phyloP scores from a whole-genome alignment of 225 moss, liverwort and hornwort genomes.

The Straminergon stramineum region DNA sequence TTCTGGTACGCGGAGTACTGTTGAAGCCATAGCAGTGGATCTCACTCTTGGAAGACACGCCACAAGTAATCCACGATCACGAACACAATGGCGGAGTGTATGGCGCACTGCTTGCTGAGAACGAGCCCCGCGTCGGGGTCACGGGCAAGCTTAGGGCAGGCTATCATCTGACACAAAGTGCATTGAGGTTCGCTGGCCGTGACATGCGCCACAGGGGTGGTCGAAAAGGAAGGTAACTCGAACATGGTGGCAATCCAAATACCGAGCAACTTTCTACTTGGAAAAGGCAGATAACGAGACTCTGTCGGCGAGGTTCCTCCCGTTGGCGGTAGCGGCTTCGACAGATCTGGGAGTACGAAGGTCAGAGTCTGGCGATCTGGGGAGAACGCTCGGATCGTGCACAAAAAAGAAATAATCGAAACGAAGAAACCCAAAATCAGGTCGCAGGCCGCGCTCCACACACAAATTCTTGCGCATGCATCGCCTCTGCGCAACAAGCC shows the following conservation, averaged over 20 bases:
- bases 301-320: background rate
- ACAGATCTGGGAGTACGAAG: background rate
- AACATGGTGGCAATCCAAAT: conserved; percentile 10
- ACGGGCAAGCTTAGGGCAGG: conserved; percentile 35
- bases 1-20: background rate
- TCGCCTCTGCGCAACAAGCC: background rate
- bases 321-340: background rate
- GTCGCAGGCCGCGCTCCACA: background rate
- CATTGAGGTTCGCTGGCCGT: conserved; percentile 23
- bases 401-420: background rate
- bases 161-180: conserved; percentile 48
- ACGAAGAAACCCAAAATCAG: background rate
- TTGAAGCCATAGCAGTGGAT: background rate
- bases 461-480: background rate
- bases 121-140: conserved; percentile 19
- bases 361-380: background rate
- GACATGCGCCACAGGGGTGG: conserved; percentile 9
- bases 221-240: background rate
- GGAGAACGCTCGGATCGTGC: background rate
- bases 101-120: conserved; percentile 38
- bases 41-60: conserved; percentile 32
- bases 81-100: conserved; percentile 57
- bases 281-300: background rate
- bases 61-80: conserved; percentile 53
- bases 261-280: background rate